phyloP scores from a whole-genome alignment of 371 early-diverging fungal genomes.

The Mucor indicus region DNA sequence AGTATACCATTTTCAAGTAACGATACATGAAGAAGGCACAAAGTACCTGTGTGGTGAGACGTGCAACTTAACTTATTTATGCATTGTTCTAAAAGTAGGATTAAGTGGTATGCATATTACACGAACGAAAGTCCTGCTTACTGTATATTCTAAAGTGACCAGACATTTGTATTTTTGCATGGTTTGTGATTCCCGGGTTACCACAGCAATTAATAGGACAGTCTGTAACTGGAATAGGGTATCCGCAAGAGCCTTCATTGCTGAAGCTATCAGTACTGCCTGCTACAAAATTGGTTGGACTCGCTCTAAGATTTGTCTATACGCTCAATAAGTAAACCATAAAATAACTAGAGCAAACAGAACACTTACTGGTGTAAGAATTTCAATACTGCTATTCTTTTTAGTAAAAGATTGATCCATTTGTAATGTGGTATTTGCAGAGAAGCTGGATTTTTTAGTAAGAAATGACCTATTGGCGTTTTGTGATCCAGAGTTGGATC shows the following conservation, averaged over 20 bases:
- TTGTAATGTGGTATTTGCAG: slow-evolving; percentile 1
- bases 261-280: background rate
- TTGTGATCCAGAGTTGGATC: background rate
- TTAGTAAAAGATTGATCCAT: background rate
- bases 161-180: slow-evolving; percentile 8
- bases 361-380: slow-evolving; percentile 2
- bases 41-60: slow-evolving; percentile 14
- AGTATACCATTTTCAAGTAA: slow-evolving; percentile 14
- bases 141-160: slow-evolving; percentile 19
- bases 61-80: slow-evolving; percentile 16
- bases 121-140: background rate
- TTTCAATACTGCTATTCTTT: slow-evolving; percentile 4
- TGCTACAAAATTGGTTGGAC: slow-evolving; percentile 4
- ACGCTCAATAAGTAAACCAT: background rate
- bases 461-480: slow-evolving; percentile 1
- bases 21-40: slow-evolving; percentile 14
- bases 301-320: slow-evolving; percentile 3
- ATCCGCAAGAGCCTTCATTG: slow-evolving; percentile 8
- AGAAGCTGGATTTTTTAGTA: slow-evolving; percentile 9
- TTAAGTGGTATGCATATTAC: background rate
- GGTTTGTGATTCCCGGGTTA: background rate
- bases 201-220: slow-evolving; percentile 20
- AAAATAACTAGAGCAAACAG: background rate
- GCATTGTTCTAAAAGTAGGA: slow-evolving; percentile 11
- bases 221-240: slow-evolving; percentile 16